Base-by-base conservation (phyloP, 2,329 filamentous ascomycete genomes). In the Aureobasidium sp. region DNA sequence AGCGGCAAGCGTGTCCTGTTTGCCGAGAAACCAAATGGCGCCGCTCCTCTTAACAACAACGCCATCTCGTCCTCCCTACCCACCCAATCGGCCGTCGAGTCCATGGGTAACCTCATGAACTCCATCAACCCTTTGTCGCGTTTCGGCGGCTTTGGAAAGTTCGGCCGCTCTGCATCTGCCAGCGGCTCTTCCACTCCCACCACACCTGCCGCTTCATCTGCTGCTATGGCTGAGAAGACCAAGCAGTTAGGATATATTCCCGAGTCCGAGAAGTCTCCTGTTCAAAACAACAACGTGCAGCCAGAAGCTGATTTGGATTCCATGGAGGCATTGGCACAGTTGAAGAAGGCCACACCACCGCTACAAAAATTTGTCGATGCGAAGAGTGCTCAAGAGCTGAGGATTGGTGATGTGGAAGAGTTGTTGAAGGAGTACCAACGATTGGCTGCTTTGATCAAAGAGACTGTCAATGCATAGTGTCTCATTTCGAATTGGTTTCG, bases 1-100 rank as follows among this genome's bases (percentile, higher is more conserved):
- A 87, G 84, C 66, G 79, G 79, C 34, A 86, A 82, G 66, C 85
- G 81, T 62, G 80, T 83, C 8, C 72, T 78, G 2, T 84, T 85
- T 64, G 60, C 59, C 27, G 59, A 65, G 13, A 55, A 49, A n/a
- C n/a, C 54, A 10, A 29, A 21, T 21, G 21, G 5, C 29, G 9
- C 27, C 4, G 7, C 45, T 59, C 59, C 21, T 37, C 59, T 50
- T 14, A 10, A 27, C 11, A 45, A 32, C 14, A 51, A 45, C 14
- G 49, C 51, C 30, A 39, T 48, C 16, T 54, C 49, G 6, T 53
- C 59, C 0, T 59, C 57, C 1, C 36, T 59, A 1, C 66, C 65
- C 51, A 64, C 51, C 48, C 64, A 47, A 64, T 64, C 27, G 61
- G 67, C 60, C 10, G 67, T 66, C 62, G 29, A 67, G 64, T 50